A percentile compares a stretch with the other conserved stretches of the same genome.
Conservation (phyloP, 2,329 filamentous ascomycete genomes). For the Endocalyx cinctus region DNA sequence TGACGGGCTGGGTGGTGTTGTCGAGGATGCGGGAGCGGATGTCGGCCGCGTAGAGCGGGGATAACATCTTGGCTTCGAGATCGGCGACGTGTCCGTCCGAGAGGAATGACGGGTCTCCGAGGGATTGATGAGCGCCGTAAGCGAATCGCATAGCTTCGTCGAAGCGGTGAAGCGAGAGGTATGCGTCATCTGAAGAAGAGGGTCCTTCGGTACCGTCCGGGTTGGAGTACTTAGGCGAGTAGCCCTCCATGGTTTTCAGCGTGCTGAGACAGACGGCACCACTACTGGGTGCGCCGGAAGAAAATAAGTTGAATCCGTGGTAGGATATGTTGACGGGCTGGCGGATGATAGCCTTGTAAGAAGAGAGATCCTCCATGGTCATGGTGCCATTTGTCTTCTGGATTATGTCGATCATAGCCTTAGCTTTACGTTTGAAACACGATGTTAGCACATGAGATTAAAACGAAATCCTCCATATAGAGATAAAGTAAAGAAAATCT, state of each 20-base stretch:
- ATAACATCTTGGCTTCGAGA: slow-evolving; percentile 67
- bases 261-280: slow-evolving; percentile 71
- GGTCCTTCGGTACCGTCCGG: slow-evolving; percentile 46
- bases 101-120: slow-evolving; percentile 80
- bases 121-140: slow-evolving; percentile 71
- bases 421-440: slow-evolving; percentile 48
- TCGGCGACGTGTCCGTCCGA: slow-evolving; percentile 51
- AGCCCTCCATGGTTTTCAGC: slow-evolving; percentile 81
- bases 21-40: slow-evolving; percentile 69
- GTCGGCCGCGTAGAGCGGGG: slow-evolving; percentile 49
- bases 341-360: slow-evolving; percentile 66
- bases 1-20: slow-evolving; percentile 63
- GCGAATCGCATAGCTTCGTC: slow-evolving; percentile 87
- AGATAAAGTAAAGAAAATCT: too few species aligned
- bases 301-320: slow-evolving; percentile 65
- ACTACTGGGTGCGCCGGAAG: slow-evolving; percentile 69
- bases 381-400: slow-evolving; percentile 74
- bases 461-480: too few species aligned
- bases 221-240: too few species aligned
- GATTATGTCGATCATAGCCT: slow-evolving; percentile 67
- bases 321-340: slow-evolving; percentile 60
- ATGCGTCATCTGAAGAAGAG: slow-evolving; percentile 42
- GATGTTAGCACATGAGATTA: too few species aligned
- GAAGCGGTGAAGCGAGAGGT: slow-evolving; percentile 75
- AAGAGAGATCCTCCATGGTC: slow-evolving; percentile 34